Conservation (phyloP, 371 early-diverging fungal genomes). For the Chytridium lagenaria region DNA sequence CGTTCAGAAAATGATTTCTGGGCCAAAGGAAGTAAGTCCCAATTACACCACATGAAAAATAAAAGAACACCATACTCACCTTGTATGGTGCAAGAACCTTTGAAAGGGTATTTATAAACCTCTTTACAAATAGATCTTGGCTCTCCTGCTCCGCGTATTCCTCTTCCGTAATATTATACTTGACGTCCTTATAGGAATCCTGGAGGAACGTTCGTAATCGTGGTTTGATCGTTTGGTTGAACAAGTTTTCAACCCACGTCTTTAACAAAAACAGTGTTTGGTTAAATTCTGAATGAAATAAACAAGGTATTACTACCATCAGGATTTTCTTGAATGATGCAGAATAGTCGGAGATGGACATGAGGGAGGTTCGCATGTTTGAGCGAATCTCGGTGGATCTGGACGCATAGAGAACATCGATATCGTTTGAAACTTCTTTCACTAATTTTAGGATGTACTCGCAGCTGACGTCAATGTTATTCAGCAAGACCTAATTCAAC, state of each 20-base stretch:
- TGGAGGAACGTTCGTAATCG: constrained; percentile 74
- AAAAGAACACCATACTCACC: constrained; percentile 20
- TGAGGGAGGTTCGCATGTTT: constrained; percentile 60
- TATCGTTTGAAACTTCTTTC: constrained; percentile 66
- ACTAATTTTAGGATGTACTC: constrained; percentile 74
- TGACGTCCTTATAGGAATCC: constrained; percentile 81
- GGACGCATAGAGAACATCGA: constrained; percentile 52
- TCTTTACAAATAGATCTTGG: constrained; percentile 70
- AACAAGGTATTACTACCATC: constrained; percentile 51
- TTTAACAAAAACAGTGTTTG: constrained; percentile 36
- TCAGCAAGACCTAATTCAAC: constrained; percentile 57
- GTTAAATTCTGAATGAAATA: constrained; percentile 14
- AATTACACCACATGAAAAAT: too few relatives aligned
- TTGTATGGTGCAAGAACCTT: constrained; percentile 64
- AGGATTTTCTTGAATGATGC: constrained; percentile 68
- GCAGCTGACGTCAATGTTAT: constrained; percentile 82
- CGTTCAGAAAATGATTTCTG: constrained; percentile 68
- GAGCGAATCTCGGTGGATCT: constrained; percentile 58
- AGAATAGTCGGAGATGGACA: constrained; percentile 62
- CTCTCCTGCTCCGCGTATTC: constrained; percentile 86
- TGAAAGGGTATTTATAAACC: constrained; percentile 73
- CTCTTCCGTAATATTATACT: constrained; percentile 87
- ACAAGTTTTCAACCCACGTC: constrained; percentile 81
- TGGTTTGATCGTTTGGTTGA: constrained; percentile 78
- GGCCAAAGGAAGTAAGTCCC: too few relatives aligned